Conservation (phyloP, 495 filamentous ascomycete species). For the Clavariopsis aquatica region DNA sequence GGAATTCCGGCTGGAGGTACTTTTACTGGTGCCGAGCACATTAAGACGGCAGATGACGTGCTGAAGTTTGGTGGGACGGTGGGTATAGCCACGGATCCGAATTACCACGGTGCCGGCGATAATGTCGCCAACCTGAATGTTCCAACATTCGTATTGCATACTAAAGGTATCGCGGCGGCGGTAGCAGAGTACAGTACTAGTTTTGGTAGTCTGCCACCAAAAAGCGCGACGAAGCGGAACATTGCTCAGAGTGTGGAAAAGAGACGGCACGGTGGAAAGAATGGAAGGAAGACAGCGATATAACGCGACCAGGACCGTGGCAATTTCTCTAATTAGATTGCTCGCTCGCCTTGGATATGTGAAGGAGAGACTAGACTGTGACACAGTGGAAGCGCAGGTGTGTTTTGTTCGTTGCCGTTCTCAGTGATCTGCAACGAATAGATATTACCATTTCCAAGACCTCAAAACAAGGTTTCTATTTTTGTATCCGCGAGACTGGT, state of each 20-base stretch:
- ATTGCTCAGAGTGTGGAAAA: not conserved
- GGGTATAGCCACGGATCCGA: constrained; percentile 59
- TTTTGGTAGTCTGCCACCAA: constrained; percentile 51
- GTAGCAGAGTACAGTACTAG: constrained; percentile 63
- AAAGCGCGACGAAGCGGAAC: constrained; percentile 16
- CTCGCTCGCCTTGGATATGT: no score
- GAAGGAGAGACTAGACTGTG: no score
- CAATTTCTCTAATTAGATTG: no score
- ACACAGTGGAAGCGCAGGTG: no score
- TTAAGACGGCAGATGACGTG: constrained; percentile 63
- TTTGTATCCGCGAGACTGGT: not conserved
- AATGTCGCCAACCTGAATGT: constrained; percentile 60
- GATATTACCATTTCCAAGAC: not conserved
- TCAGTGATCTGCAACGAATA: no score
- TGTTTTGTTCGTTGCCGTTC: no score
- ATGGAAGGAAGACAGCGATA: constrained; percentile 3
- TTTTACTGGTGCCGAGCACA: constrained; percentile 67
- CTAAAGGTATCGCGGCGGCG: constrained; percentile 62
- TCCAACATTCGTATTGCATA: constrained; percentile 61
- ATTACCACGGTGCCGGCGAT: constrained; percentile 65
- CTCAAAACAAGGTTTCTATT: not conserved
- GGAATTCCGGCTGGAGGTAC: constrained; percentile 67
- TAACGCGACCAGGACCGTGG: no score
- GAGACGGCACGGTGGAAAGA: constrained; percentile 11
- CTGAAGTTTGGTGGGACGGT: constrained; percentile 61